Evolutionary conservation across 176 grass and related monocot genomes (phyloP).

Genomic region (Rhynchospora pubera): DNA sequence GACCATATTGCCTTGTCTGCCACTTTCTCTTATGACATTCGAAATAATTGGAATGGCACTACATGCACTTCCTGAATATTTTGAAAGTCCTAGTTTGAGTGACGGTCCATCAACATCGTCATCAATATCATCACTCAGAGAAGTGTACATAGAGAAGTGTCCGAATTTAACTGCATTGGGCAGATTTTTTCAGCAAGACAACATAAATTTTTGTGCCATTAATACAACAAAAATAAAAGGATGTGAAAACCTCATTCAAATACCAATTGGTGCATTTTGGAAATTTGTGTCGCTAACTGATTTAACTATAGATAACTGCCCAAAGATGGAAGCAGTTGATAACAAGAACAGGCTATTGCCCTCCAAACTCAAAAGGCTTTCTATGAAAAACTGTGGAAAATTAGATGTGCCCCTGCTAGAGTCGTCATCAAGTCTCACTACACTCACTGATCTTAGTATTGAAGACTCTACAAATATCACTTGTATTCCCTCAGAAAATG

Average conservation of each 20-base stretch:
- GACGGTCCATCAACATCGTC: too few species aligned
- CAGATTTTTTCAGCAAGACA: constrained; percentile 20
- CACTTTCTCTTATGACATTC: background rate
- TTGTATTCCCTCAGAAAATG: constrained; percentile 21
- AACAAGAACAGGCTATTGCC: background rate
- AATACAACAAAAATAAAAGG: constrained; percentile 15
- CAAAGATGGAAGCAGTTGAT: constrained; percentile 11
- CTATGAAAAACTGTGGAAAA: background rate
- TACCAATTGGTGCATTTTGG: constrained; percentile 22
- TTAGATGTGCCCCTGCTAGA: constrained; percentile 1
- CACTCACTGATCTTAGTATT: constrained; percentile 9
- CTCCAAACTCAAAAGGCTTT: background rate
- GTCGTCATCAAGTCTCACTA: constrained; percentile 16
- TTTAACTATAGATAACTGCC: constrained; percentile 20
- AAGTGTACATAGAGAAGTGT: constrained; percentile 4
- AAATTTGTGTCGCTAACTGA: constrained; percentile 2
- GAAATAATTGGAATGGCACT: background rate
- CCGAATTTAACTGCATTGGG: background rate
- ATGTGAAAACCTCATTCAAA: constrained; percentile 6
- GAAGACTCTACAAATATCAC: background rate
- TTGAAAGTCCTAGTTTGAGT: background rate
- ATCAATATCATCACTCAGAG: background rate
- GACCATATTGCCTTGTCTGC: background rate
- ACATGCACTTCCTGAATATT: background rate
- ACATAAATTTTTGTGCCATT: constrained; percentile 5